phyloP scores from a whole-genome alignment of 192 early-diverging fungal species.

The Rhizophlyctis rosea region DNA sequence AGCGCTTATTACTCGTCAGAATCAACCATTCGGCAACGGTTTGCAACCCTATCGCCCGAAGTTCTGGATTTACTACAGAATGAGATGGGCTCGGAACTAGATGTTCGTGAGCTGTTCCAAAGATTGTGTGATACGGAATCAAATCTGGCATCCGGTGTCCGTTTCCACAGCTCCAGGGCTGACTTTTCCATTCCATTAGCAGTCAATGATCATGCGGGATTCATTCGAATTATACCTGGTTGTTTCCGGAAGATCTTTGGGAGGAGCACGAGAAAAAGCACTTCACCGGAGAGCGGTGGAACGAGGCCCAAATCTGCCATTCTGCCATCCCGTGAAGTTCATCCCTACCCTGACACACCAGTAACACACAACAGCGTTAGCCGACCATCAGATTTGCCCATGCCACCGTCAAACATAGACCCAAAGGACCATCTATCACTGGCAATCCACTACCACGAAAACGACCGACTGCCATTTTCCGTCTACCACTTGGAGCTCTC shows the following conservation, averaged over 20 bases:
- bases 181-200: background rate
- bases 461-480: slow-evolving; percentile 11
- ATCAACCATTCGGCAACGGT: background rate
- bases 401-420: slow-evolving; percentile 14
- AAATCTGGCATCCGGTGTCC: background rate
- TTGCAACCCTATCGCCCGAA: background rate
- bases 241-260: background rate
- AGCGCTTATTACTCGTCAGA: too few species aligned
- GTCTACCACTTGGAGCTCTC: slow-evolving; percentile 18
- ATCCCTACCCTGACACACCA: background rate
- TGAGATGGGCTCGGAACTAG: background rate
- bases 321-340: background rate
- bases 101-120: slow-evolving; percentile 3
- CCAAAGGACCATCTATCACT: slow-evolving; percentile 14
- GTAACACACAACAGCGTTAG: background rate
- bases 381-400: slow-evolving; percentile 4
- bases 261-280: background rate
- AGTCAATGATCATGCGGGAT: background rate
- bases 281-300: background rate
- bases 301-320: background rate
- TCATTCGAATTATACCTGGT: background rate
- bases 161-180: background rate
- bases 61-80: slow-evolving; percentile 6
- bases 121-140: slow-evolving; percentile 7
- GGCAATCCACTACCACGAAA: slow-evolving; percentile 27